phyloP scores from a whole-genome alignment of 257 asterid species.

The Cordia subcordata region DNA sequence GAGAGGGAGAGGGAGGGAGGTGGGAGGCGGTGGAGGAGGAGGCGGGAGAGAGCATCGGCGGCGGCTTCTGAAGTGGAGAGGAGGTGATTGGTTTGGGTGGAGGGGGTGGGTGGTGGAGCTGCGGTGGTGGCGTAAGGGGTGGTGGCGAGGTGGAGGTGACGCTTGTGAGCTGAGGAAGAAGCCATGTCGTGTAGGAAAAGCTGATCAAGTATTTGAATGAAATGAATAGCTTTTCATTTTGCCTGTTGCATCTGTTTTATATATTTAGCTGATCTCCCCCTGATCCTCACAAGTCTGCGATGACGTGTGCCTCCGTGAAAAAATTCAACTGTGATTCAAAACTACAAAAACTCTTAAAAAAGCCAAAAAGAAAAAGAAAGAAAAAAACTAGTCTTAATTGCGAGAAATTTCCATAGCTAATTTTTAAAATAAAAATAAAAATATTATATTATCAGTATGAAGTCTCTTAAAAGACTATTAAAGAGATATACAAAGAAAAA shows the following conservation, averaged over 20 bases:
- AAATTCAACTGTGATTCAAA: too few species aligned
- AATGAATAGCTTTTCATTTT: neutral
- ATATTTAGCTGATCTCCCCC: neutral
- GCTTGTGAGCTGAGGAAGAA: slow-evolving; percentile 41
- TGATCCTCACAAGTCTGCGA: too few species aligned
- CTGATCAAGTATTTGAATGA: neutral
- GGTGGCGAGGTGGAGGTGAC: slow-evolving; percentile 29
- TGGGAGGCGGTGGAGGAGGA: slow-evolving; percentile 69
- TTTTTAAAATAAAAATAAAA: too few species aligned
- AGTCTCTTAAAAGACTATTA: too few species aligned
- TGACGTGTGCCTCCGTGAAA: too few species aligned
- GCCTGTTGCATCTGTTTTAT: too few species aligned
- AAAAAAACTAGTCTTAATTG: too few species aligned
- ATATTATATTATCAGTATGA: too few species aligned
- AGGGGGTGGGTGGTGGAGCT: slow-evolving; percentile 82
- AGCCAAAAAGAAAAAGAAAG: too few species aligned
- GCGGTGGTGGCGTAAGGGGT: slow-evolving; percentile 35
- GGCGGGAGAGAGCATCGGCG: slow-evolving; percentile 44
- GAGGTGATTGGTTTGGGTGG: slow-evolving; percentile 29
- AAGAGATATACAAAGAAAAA: too few species aligned
- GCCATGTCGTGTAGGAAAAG: slow-evolving; percentile 25
- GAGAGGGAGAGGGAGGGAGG: slow-evolving; percentile 48
- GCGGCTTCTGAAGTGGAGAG: slow-evolving; percentile 28
- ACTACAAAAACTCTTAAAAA: too few species aligned
- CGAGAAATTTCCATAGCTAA: too few species aligned